A percentile compares a stretch with the other conserved stretches of the same genome.
These are phyloP conservation scores for Crepidotus variabilis DNA, from an alignment of 768 basidiomycete species.

Conservation along the genomic window DNA sequence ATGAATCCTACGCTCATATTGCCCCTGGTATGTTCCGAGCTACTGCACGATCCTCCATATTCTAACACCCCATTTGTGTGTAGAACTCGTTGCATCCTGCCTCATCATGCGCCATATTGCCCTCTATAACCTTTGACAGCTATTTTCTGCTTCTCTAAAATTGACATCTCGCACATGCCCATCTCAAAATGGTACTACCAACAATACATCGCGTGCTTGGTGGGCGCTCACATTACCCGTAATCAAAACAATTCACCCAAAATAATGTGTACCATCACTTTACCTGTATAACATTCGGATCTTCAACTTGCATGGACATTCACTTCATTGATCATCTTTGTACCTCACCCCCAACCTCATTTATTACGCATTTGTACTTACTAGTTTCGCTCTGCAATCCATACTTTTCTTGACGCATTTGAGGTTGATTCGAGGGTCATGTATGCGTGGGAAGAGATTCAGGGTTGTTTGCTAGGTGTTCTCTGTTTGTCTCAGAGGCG, in stretches of 20 bases:
- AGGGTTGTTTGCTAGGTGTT: neutral
- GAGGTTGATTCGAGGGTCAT: neutral
- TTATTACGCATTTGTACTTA: neutral
- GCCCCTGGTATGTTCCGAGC: conserved; percentile 40
- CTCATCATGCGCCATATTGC: conserved; percentile 64
- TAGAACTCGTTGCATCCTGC: conserved; percentile 57
- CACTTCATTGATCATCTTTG: neutral
- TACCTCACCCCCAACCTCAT: neutral
- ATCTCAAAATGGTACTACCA: neutral
- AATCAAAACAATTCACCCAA: neutral
- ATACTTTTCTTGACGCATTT: neutral
- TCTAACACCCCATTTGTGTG: conserved; percentile 4
- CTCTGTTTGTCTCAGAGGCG: neutral
- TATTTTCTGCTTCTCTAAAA: neutral
- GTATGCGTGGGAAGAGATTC: neutral
- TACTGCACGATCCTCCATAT: neutral
- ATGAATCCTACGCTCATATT: conserved; percentile 50
- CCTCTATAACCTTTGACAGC: conserved; percentile 36
- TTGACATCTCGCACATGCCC: neutral
- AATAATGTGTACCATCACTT: neutral
- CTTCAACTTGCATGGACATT: neutral
- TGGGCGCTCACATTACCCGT: neutral
- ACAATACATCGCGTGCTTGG: neutral
- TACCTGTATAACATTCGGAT: neutral
- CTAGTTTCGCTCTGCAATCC: too few relatives aligned